Conservation (phyloP, 768 basidiomycete species). For the Lentinula detonsa region DNA sequence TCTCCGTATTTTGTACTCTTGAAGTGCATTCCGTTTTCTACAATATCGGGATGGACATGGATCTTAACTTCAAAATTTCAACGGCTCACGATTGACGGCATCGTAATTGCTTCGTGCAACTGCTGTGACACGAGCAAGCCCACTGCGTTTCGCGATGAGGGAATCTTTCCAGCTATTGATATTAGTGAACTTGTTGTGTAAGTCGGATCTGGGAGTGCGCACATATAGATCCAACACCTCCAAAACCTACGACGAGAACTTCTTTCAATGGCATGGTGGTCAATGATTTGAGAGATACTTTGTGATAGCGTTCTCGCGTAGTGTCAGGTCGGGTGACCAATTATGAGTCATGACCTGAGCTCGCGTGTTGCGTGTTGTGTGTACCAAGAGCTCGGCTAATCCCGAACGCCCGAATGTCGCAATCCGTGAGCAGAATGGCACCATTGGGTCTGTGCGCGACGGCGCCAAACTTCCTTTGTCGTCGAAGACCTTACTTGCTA, state of each 20-base stretch:
- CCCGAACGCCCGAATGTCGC: not conserved
- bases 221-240: slow-evolving; percentile 65
- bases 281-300: not conserved
- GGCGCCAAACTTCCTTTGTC: slow-evolving; percentile 3
- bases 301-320: too few relatives aligned
- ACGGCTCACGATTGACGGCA: slow-evolving; percentile 34
- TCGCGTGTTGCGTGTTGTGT: not conserved
- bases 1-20: slow-evolving; percentile 55
- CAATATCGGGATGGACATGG: not conserved
- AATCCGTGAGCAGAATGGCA: not conserved
- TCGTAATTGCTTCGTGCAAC: slow-evolving; percentile 71
- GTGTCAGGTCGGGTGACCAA: too few relatives aligned
- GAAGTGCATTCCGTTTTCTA: slow-evolving; percentile 51
- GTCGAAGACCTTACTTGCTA: not conserved
- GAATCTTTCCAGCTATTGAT: slow-evolving; percentile 34
- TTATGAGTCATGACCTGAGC: too few relatives aligned
- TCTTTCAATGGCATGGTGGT: slow-evolving; percentile 26
- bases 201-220: slow-evolving; percentile 10
- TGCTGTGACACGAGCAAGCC: slow-evolving; percentile 58
- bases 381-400: not conserved
- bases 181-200: not conserved
- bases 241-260: slow-evolving; percentile 56
- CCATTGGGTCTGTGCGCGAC: not conserved
- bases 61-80: not conserved
- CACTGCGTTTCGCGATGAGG: slow-evolving; percentile 48